These are phyloP conservation scores for Arctium minus DNA, from an alignment of 129 eudicot genomes.

Conservation along the genomic window DNA sequence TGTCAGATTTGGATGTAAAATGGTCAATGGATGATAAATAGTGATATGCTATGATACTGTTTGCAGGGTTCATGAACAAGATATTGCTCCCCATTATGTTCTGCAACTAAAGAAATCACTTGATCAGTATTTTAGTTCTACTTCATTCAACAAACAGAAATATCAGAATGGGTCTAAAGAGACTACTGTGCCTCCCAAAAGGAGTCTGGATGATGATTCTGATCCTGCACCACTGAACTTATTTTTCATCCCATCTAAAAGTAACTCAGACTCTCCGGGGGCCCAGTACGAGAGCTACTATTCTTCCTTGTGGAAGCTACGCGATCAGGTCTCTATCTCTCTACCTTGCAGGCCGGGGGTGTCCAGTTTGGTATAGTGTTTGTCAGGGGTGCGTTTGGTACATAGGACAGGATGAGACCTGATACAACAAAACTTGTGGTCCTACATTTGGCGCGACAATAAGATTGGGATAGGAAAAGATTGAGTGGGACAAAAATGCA, in stretches of 20 bases:
- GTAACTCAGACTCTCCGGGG: slow-evolving; percentile 37
- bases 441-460: background rate
- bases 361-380: background rate
- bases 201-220: slow-evolving; percentile 19
- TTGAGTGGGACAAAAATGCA: too few relatives aligned
- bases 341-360: background rate
- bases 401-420: background rate
- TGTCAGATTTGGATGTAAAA: background rate
- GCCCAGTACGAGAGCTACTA: slow-evolving; percentile 56
- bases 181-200: background rate
- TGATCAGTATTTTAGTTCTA: slow-evolving; percentile 54
- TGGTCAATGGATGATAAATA: background rate
- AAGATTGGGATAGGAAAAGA: background rate
- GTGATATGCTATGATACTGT: background rate
- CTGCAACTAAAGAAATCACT: slow-evolving; percentile 60
- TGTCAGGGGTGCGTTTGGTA: background rate
- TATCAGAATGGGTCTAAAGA: slow-evolving; percentile 32
- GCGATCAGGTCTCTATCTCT: slow-evolving; percentile 64
- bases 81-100: slow-evolving; percentile 42
- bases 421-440: background rate
- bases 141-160: slow-evolving; percentile 51
- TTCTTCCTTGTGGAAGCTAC: slow-evolving; percentile 55
- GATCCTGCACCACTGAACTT: slow-evolving; percentile 37
- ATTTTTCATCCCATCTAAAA: slow-evolving; percentile 52
- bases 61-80: slow-evolving; percentile 63